These are phyloP conservation scores for Fusarium sp. DNA, from an alignment of 2,329 filamentous ascomycete species.

Conservation along the genomic window DNA sequence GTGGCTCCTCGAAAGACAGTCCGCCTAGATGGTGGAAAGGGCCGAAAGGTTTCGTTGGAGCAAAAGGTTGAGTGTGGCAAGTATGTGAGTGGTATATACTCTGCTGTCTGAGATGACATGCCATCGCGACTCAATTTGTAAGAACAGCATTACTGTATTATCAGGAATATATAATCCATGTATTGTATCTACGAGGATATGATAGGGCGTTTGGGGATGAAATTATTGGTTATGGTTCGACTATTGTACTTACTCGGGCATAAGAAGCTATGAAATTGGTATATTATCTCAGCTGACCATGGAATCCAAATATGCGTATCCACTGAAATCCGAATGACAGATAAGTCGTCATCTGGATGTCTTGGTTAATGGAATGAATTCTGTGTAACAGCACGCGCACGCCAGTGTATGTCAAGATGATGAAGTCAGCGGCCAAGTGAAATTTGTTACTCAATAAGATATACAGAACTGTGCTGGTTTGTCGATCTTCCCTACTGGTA, in stretches of 20 bases:
- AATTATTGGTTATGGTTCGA: conserved; percentile 23
- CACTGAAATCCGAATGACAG: neutral
- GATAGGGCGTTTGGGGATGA: conserved; percentile 32
- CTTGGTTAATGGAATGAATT: conserved; percentile 9
- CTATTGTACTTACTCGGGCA: conserved; percentile 26
- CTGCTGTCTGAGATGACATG: conserved; percentile 60
- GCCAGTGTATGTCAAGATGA: neutral
- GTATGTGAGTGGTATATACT: conserved; percentile 86
- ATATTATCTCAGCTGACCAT: conserved; percentile 8
- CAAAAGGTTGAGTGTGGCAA: conserved; percentile 91
- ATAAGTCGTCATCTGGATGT: conserved; percentile 10
- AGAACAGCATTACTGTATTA: conserved; percentile 29
- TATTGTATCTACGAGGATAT: conserved; percentile 23
- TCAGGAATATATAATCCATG: conserved; percentile 36
- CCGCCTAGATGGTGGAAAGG: conserved; percentile 68
- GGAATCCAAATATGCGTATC: neutral
- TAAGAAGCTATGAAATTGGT: conserved; percentile 21
- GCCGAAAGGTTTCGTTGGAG: conserved; percentile 80
- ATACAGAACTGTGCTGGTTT: neutral
- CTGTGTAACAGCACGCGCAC: conserved; percentile 3
- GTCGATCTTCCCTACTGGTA: neutral
- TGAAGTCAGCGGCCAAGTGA: neutral
- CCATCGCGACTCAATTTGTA: conserved; percentile 12
- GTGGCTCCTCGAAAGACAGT: conserved; percentile 82
- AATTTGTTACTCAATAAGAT: neutral